These are phyloP conservation scores for Megacollybia marginata DNA, from an alignment of 768 basidiomycete species.

Conservation along the genomic window DNA sequence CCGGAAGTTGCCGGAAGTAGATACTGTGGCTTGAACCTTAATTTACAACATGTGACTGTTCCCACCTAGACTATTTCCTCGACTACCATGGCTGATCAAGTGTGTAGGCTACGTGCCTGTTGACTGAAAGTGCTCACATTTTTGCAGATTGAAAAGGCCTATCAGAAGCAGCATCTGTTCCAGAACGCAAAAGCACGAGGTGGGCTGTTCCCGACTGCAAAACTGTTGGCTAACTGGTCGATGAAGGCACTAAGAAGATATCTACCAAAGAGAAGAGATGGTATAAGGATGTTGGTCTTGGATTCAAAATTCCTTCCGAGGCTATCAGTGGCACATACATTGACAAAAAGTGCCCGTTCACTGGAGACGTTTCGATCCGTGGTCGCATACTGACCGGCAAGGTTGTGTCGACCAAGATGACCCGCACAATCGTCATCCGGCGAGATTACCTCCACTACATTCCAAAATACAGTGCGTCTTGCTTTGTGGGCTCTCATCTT, in stretches of 20 bases:
- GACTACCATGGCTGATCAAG: conserved; percentile 55
- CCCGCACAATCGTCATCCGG: conserved; percentile 95
- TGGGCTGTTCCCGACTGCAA: conserved; percentile 35
- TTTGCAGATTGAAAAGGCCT: conserved; percentile 88
- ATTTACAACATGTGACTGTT: no score
- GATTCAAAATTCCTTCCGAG: conserved; percentile 93
- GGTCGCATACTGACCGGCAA: conserved; percentile 98
- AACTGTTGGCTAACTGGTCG: conserved; percentile 7
- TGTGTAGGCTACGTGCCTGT: conserved; percentile 17
- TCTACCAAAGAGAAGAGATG: conserved; percentile 94
- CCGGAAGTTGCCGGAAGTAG: no score
- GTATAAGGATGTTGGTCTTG: conserved; percentile 98
- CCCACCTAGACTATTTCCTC: no score
- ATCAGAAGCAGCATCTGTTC: conserved; percentile 97
- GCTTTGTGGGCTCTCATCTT: neutral
- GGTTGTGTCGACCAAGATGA: conserved; percentile 99
- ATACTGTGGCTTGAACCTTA: no score
- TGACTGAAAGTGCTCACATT: conserved; percentile 1
- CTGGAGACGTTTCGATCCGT: conserved; percentile 93
- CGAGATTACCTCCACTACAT: conserved; percentile 93
- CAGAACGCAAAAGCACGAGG: conserved; percentile 93
- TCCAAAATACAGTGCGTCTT: conserved; percentile 89
- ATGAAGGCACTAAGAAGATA: conserved; percentile 78
- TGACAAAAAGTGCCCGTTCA: conserved; percentile 99
- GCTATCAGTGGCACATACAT: conserved; percentile 96